Evolutionary conservation across 495 filamentous ascomycete species (phyloP).

Genomic region (Parathielavia appendiculata): DNA sequence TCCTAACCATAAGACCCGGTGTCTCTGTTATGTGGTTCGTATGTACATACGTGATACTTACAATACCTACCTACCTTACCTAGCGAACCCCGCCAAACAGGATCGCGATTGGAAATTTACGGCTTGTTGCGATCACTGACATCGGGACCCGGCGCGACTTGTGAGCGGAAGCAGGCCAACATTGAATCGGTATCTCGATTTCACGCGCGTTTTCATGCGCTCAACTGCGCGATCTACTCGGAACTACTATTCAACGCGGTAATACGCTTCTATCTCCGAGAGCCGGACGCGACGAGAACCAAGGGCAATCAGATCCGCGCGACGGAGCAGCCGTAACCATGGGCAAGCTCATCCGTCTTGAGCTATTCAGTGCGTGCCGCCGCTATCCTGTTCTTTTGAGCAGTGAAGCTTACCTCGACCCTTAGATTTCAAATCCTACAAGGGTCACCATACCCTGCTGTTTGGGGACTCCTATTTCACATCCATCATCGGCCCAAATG

Average conservation of each 20-base stretch:
- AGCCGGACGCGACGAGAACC: slow-evolving; percentile 16
- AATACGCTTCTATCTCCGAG: not conserved
- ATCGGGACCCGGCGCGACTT: slow-evolving; percentile 15
- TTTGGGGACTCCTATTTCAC: slow-evolving; percentile 99
- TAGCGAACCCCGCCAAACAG: slow-evolving; percentile 5
- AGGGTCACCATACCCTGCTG: slow-evolving; percentile 85
- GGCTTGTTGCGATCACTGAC: slow-evolving; percentile 1
- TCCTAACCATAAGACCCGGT: too few relatives aligned
- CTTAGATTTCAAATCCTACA: slow-evolving; percentile 98
- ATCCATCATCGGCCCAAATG: slow-evolving; percentile 98
- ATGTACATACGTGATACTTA: too few relatives aligned
- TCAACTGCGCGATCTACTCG: slow-evolving; percentile 9
- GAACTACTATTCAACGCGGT: slow-evolving; percentile 15
- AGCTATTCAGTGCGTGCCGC: slow-evolving; percentile 75
- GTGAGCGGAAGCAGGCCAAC: not conserved
- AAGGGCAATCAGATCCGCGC: slow-evolving; percentile 17
- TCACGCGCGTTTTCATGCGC: slow-evolving; percentile 20
- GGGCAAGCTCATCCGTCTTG: slow-evolving; percentile 88
- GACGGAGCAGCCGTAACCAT: slow-evolving; percentile 32
- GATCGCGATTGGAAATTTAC: slow-evolving; percentile 17
- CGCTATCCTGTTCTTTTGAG: not conserved
- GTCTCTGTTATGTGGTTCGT: too few relatives aligned
- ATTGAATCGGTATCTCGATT: slow-evolving; percentile 1
- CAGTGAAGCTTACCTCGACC: slow-evolving; percentile 18
- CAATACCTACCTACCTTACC: too few relatives aligned